Evolutionary conservation across 768 basidiomycete genomes (phyloP).

Genomic region (Lactifluus hygrophoroides): DNA sequence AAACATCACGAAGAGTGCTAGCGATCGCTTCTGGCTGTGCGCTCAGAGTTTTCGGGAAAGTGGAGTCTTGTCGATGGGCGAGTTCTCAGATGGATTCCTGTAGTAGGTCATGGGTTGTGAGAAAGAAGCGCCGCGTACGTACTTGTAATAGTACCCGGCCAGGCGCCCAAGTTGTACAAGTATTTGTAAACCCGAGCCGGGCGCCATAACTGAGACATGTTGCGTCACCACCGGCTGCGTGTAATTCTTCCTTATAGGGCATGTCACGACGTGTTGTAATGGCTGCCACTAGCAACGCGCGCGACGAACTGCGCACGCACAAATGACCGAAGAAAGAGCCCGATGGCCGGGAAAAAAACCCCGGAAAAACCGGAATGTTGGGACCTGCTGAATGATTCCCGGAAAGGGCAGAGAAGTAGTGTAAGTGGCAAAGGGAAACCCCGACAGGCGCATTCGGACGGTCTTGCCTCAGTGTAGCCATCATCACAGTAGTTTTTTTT

Average conservation of each 20-base stretch:
- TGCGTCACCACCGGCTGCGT: not conserved
- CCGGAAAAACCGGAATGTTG: not conserved
- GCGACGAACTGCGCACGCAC: not conserved
- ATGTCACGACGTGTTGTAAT: too few species aligned
- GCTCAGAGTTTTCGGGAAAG: not conserved
- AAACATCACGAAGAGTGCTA: not conserved
- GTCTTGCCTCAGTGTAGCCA: not conserved
- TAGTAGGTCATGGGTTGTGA: not conserved
- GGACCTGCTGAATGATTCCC: not conserved
- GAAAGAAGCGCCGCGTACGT: constrained; percentile 4
- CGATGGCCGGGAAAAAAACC: not conserved
- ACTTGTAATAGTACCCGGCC: not conserved
- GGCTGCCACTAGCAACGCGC: too few species aligned
- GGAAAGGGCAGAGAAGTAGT: not conserved
- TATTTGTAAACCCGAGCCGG: too few species aligned
- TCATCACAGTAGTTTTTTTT: too few species aligned
- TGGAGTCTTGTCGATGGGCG: not conserved
- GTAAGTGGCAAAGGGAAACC: not conserved
- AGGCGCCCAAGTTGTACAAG: not conserved
- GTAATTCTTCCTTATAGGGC: not conserved
- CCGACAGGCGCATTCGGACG: not conserved
- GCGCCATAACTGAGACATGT: not conserved
- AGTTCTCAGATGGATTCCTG: too few species aligned
- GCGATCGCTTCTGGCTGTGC: not conserved
- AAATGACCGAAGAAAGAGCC: not conserved